Conservation (phyloP, 306 rosid genomes). For the Myrica gale region DNA sequence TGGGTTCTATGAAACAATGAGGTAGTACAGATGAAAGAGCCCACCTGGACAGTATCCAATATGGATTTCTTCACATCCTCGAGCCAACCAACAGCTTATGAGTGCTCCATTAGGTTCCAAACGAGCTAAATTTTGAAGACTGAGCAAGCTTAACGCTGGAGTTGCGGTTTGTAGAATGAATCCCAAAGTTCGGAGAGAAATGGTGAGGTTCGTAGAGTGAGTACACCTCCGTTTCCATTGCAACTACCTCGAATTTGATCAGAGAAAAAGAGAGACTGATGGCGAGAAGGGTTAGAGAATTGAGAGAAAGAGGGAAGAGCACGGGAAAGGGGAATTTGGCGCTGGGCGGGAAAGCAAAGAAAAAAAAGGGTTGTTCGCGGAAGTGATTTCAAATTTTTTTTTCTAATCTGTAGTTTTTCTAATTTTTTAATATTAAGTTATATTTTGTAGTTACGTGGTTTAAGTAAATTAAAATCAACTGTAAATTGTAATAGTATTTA, state of each 20-base stretch:
- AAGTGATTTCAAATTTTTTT: no score
- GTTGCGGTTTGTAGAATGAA: constrained; percentile 11
- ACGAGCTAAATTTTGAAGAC: constrained; percentile 18
- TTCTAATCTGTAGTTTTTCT: no score
- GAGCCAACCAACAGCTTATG: constrained; percentile 77
- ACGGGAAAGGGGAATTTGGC: no score
- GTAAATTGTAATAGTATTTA: no score
- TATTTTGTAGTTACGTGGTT: no score
- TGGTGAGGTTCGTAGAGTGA: constrained; percentile 29
- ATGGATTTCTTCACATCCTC: constrained; percentile 95
- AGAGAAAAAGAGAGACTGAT: constrained; percentile 18
- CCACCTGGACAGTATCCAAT: constrained; percentile 95
- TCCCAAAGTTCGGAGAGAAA: constrained; percentile 23
- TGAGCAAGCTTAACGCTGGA: constrained; percentile 17
- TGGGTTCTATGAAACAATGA: background rate
- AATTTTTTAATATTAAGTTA: no score
- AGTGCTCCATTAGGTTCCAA: constrained; percentile 7
- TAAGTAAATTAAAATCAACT: no score
- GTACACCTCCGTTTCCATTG: constrained; percentile 40
- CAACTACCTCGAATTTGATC: background rate
- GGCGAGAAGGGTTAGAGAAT: no score
- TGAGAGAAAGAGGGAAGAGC: no score
- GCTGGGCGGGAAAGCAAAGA: no score
- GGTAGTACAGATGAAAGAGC: constrained; percentile 16
- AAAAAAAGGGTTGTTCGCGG: no score